A percentile compares a stretch with the other conserved stretches of the same genome.
Evolutionary conservation across 2,329 filamentous ascomycete genomes (phyloP).

Genomic region (Colletotrichum lindemuthianum): DNA sequence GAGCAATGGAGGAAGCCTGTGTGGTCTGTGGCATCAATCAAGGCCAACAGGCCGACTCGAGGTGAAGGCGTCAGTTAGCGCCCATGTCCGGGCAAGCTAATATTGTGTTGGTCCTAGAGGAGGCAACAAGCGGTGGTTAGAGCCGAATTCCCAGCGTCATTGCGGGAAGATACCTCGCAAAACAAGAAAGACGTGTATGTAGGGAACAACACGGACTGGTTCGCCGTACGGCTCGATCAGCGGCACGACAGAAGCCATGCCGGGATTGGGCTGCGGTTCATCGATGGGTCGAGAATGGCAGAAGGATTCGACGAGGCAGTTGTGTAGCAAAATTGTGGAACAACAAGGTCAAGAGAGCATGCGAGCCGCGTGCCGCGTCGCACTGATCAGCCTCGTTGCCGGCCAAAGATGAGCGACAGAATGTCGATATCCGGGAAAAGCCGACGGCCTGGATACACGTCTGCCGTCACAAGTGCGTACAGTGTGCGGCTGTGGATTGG

Average conservation of each 20-base stretch:
- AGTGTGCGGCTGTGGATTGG: neutral
- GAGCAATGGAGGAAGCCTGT: neutral
- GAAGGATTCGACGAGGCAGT: conserved; percentile 29
- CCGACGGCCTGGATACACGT: neutral
- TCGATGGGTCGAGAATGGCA: conserved; percentile 14
- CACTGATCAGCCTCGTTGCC: conserved; percentile 1
- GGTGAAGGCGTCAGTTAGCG: neutral
- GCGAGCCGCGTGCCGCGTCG: conserved; percentile 10
- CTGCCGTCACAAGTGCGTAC: no score
- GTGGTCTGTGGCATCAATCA: no score
- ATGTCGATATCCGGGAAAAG: neutral
- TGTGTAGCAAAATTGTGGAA: conserved; percentile 17
- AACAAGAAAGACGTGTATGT: neutral
- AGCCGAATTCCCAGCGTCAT: neutral
- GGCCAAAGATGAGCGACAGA: neutral
- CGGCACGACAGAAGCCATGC: no score
- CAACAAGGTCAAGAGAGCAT: conserved; percentile 1
- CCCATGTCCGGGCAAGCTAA: no score
- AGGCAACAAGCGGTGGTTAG: conserved; percentile 14
- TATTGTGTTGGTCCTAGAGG: conserved; percentile 1
- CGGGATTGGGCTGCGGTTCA: neutral
- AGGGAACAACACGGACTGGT: neutral
- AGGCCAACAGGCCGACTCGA: no score
- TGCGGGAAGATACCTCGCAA: neutral
- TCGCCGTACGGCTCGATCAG: neutral